Percentiles rank a stretch among this genome's conserved stretches.
Evolutionary conservation across 1,284 basidiomycete genomes (phyloP).

Genomic region (Coniophora puteana): DNA sequence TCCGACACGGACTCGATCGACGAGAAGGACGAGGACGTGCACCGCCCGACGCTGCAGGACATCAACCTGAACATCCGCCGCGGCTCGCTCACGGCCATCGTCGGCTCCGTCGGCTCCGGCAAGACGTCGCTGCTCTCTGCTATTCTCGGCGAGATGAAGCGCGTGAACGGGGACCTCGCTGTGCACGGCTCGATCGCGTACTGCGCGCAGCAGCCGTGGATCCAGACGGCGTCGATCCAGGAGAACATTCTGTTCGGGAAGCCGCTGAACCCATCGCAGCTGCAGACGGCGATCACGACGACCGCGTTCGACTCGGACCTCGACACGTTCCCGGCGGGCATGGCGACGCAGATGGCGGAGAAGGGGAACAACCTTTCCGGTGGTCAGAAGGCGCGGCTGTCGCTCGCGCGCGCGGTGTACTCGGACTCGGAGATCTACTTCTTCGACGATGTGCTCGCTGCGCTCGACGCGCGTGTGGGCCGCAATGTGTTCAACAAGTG

Average conservation of each 20-base stretch:
- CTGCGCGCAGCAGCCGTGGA: constrained; percentile 58
- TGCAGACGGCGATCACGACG: constrained; percentile 22
- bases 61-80: constrained; percentile 40
- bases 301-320: constrained; percentile 38
- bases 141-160: constrained; percentile 50
- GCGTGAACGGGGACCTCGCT: constrained; percentile 45
- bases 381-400: constrained; percentile 51
- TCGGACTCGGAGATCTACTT: constrained; percentile 49
- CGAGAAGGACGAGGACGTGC: constrained; percentile 8
- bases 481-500: constrained; percentile 60
- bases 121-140: constrained; percentile 40
- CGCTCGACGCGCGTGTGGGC: constrained; percentile 55
- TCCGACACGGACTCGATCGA: constrained; percentile 9
- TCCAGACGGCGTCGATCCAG: constrained; percentile 35
- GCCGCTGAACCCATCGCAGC: constrained; percentile 35
- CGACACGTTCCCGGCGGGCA: constrained; percentile 56
- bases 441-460: constrained; percentile 45
- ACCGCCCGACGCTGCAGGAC: constrained; percentile 29
- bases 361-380: constrained; percentile 49
- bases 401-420: constrained; percentile 58
- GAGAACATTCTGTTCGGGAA: constrained; percentile 57
- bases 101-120: constrained; percentile 36
- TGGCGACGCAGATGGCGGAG: constrained; percentile 57
- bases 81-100: constrained; percentile 51
- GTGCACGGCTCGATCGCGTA: constrained; percentile 52